Evolutionary conservation across 148 eudicot genomes (phyloP).

Genomic region (Fallopia convolvulus): DNA sequence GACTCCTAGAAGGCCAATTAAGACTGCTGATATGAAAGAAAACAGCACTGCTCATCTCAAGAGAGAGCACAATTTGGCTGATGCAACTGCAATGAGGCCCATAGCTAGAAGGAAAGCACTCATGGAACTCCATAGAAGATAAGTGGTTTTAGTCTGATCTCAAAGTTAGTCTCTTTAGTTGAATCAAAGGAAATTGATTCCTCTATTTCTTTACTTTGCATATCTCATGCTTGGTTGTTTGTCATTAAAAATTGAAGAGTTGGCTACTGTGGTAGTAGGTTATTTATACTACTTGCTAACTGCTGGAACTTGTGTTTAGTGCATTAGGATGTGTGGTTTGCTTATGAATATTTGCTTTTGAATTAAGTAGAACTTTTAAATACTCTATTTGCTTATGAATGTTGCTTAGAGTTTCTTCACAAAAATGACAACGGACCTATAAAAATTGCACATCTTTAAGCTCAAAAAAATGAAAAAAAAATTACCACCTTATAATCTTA

Average conservation of each 20-base stretch:
- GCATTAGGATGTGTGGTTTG: background rate
- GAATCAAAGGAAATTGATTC: background rate
- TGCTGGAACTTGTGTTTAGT: background rate
- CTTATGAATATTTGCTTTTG: background rate
- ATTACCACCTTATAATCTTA: too few species aligned
- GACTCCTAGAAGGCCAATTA: conserved; percentile 1
- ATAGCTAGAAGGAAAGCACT: background rate
- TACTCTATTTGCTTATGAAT: too few species aligned
- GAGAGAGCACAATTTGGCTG: background rate
- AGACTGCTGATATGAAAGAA: conserved; percentile 3
- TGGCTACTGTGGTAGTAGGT: background rate
- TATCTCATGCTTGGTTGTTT: conserved; percentile 5
- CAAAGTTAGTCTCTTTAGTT: background rate
- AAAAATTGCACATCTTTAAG: too few species aligned
- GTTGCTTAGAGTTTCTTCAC: too few species aligned
- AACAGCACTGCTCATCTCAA: background rate
- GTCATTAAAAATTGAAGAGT: background rate
- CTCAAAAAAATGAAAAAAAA: too few species aligned
- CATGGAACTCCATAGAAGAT: background rate
- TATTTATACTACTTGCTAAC: conserved; percentile 5
- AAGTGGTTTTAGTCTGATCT: background rate
- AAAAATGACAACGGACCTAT: too few species aligned
- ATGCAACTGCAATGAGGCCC: conserved; percentile 4
- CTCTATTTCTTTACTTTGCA: background rate
- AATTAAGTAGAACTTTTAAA: too few species aligned